Evolutionary conservation across 1,284 basidiomycete genomes (phyloP), one percentile per base, ranked within the genome.

Genomic region (Athelia sp.): DNA sequence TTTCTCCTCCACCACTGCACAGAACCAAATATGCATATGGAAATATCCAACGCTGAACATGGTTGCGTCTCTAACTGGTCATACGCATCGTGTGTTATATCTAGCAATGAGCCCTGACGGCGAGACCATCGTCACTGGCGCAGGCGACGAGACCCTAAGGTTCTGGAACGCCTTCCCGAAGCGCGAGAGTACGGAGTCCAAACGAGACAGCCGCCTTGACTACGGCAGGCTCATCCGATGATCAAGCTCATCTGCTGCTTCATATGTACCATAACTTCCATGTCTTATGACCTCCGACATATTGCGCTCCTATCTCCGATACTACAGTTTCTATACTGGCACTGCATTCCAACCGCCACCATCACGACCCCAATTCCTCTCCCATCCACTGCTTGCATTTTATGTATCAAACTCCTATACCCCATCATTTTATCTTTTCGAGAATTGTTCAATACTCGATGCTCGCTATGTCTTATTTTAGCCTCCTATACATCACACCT

Each of bases 11-110:
- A 93, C 92, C 2, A 85, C 90, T 0, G 85, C 95, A 4, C 94
- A 98, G 67, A 98, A 99, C 68, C 96, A 99, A 68, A 96, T 99
- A 50, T 95, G 93, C 62, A 91, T 99, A 56, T 99, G 96, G 96
- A 89, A 90, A 62, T 98, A 98, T 67, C 97, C 96, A 0, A 86
- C 85, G 9, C 77, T 96, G 67, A 85, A 89, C 52, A 94, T 94
- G 79, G 92, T 98, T 8, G 95, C 95, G 0, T 93, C 93, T 3
- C 75, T 99, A 13, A 92, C 91, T 0, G 97, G 97, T 3, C 96
- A 99, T 66, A 93, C 93, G 0, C 91, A 89, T 61, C 88, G 93
- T 54, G 96, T 99, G 23, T 74, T 98, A 31, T 98, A 98, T 65
- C 84, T 98, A 21, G 94, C 95, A 3, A 96, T 97, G 93, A 93